These are phyloP conservation scores for Streptanthus diversifolius DNA, from an alignment of 345 rosid species.

Conservation along the genomic window DNA sequence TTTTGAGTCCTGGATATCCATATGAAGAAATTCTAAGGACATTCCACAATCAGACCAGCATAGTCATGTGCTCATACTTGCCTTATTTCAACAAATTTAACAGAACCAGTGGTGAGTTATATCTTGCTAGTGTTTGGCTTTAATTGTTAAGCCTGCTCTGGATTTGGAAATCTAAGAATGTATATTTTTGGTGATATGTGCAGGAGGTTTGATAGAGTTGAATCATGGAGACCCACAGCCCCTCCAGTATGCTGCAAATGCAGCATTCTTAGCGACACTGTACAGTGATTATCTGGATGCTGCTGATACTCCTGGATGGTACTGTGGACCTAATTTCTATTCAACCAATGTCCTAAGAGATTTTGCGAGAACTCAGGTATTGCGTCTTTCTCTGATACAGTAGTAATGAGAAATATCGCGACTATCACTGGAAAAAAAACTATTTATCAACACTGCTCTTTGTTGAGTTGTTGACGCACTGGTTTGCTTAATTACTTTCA, in stretches of 20 bases:
- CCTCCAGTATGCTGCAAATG: slow-evolving; percentile 84
- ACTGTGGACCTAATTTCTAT: slow-evolving; percentile 89
- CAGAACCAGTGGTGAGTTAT: slow-evolving; percentile 58
- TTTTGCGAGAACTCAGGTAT: slow-evolving; percentile 84
- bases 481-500: not conserved
- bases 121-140: not conserved
- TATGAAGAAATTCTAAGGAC: slow-evolving; percentile 82
- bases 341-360: slow-evolving; percentile 63
- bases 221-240: slow-evolving; percentile 98
- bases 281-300: slow-evolving; percentile 93
- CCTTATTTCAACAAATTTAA: slow-evolving; percentile 65
- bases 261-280: slow-evolving; percentile 80
- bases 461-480: not conserved
- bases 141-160: slow-evolving; percentile 18
- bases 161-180: not conserved
- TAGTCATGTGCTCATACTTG: slow-evolving; percentile 75
- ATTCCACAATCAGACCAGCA: slow-evolving; percentile 86
- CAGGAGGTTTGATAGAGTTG: slow-evolving; percentile 84
- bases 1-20: slow-evolving; percentile 91
- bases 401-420: not conserved
- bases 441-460: not conserved
- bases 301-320: slow-evolving; percentile 97
- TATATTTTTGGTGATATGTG: slow-evolving; percentile 4
- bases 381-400: not conserved
- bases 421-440: not conserved